Evolutionary conservation across 179 eudicot species (phyloP).

Genomic region (Pouteria campechiana): DNA sequence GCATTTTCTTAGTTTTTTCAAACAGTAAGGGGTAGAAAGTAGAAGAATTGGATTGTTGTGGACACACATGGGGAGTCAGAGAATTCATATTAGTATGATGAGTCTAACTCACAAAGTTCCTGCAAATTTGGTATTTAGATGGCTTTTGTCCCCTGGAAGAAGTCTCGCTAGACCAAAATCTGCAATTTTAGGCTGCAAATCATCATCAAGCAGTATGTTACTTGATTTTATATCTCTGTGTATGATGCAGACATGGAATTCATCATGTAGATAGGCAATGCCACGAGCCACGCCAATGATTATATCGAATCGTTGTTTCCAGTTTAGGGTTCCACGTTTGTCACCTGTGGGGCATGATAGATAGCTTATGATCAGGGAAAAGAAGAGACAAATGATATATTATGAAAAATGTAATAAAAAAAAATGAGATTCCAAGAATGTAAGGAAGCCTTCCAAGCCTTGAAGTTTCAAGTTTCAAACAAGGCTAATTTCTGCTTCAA

Average conservation of each 20-base stretch:
- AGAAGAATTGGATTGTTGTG: no score
- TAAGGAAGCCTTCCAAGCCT: no score
- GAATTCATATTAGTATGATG: background rate
- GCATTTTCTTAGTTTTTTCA: no score
- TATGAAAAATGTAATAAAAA: no score
- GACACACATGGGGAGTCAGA: background rate
- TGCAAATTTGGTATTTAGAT: constrained; percentile 37
- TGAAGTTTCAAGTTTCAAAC: no score
- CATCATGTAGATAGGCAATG: constrained; percentile 39
- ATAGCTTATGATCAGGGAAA: no score
- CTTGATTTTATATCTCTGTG: constrained; percentile 40
- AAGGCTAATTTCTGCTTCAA: no score
- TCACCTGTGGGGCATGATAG: constrained; percentile 17
- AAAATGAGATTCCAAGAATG: no score
- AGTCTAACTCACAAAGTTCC: constrained; percentile 34
- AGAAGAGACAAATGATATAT: no score
- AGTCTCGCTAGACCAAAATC: constrained; percentile 44
- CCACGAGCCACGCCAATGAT: constrained; percentile 38
- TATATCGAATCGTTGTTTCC: constrained; percentile 35
- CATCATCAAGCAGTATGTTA: constrained; percentile 33
- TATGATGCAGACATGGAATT: constrained; percentile 32
- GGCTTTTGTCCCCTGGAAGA: constrained; percentile 34
- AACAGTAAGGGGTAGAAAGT: no score
- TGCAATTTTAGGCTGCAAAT: constrained; percentile 35
- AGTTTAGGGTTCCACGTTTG: constrained; percentile 16